Evolutionary conservation across 2,329 filamentous ascomycete genomes (phyloP).

Genomic region (Stagonosporopsis vannaccii): DNA sequence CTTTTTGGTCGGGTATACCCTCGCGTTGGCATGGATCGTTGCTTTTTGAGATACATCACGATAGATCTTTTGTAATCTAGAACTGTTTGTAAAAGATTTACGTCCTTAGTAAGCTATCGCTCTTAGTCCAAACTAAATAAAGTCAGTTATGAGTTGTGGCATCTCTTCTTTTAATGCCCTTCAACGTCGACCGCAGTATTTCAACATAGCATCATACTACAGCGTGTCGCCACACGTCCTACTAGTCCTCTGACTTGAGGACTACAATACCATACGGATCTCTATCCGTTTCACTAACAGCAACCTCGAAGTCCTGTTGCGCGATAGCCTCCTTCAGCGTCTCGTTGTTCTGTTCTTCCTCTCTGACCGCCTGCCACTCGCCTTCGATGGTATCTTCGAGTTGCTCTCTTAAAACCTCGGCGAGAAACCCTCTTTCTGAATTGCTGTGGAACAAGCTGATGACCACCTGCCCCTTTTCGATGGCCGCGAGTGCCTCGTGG

Average conservation of each 20-base stretch:
- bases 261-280: constrained; percentile 82
- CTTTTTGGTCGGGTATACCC: not conserved
- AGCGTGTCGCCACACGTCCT: not conserved
- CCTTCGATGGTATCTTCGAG: constrained; percentile 66
- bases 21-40: not conserved
- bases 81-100: not conserved
- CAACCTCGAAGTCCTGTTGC: constrained; percentile 66
- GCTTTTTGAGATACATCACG: not conserved
- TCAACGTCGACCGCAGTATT: not conserved
- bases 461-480: constrained; percentile 82
- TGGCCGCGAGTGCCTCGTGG: constrained; percentile 86
- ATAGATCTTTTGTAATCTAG: not conserved
- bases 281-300: constrained; percentile 79
- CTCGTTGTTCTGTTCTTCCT: constrained; percentile 53
- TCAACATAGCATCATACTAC: not conserved
- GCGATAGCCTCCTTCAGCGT: constrained; percentile 57
- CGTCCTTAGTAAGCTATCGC: not conserved
- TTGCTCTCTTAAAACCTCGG: constrained; percentile 71
- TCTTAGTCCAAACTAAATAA: not conserved
- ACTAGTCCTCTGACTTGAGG: constrained; percentile 33
- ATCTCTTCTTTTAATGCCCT: not conserved
- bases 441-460: constrained; percentile 92
- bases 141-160: not conserved
- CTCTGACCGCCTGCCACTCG: constrained; percentile 61
- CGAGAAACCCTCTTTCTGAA: constrained; percentile 84